phyloP scores from a whole-genome alignment of 2,329 filamentous ascomycete genomes.

The Passalora sequoiae region DNA sequence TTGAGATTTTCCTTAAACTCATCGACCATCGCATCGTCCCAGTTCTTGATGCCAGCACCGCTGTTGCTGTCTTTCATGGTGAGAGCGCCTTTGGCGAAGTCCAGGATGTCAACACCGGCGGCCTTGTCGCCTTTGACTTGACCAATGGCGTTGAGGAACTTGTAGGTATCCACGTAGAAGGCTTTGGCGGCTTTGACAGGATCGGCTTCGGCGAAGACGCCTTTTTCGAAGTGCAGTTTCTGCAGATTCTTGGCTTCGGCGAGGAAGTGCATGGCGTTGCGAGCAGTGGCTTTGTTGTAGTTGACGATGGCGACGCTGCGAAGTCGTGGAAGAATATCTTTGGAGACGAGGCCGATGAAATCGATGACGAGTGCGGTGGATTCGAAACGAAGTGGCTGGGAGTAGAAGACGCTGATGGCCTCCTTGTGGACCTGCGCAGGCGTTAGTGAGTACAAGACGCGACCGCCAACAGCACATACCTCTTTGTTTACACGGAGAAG shows the following conservation, averaged over 20 bases:
- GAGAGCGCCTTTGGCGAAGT: conserved; percentile 28
- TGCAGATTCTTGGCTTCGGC: conserved; percentile 28
- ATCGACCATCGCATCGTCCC: conserved; percentile 20
- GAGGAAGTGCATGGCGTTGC: conserved; percentile 32
- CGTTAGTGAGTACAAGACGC: too few species aligned
- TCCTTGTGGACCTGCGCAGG: conserved; percentile 27
- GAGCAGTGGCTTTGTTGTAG: conserved; percentile 30
- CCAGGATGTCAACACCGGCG: conserved; percentile 28
- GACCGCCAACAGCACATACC: conserved; percentile 21
- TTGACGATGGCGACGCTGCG: conserved; percentile 25
- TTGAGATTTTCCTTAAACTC: conserved; percentile 27
- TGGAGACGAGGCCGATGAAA: conserved; percentile 31
- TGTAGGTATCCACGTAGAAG: conserved; percentile 34
- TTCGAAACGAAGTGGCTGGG: conserved; percentile 30
- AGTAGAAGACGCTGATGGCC: conserved; percentile 31
- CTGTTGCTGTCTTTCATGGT: conserved; percentile 29
- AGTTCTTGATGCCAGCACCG: conserved; percentile 19
- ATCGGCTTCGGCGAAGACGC: conserved; percentile 28
- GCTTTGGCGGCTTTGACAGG: conserved; percentile 32
- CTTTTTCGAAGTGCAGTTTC: conserved; percentile 27
- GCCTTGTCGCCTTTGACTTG: conserved; percentile 22
- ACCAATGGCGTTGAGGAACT: conserved; percentile 28
- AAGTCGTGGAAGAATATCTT: conserved; percentile 21
- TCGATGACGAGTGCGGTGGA: conserved; percentile 28
- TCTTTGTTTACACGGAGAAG: conserved; percentile 33